These are phyloP conservation scores for Theobroma cacao DNA, from an alignment of 345 rosid genomes.

Conservation along the genomic window DNA sequence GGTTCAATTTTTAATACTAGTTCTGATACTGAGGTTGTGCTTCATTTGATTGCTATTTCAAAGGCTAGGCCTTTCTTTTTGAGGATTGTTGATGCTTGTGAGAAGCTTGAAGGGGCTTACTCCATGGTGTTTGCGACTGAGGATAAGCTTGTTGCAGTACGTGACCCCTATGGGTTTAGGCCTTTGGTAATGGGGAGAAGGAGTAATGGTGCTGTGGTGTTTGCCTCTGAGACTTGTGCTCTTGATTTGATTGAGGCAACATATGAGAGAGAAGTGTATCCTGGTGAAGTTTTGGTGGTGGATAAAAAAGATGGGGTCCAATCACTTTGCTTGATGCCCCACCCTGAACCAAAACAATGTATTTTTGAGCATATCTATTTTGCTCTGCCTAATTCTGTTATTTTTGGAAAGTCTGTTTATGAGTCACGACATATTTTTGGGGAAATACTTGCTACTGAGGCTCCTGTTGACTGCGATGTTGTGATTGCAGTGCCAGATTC, in stretches of 20 bases:
- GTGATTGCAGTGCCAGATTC: constrained; percentile 98
- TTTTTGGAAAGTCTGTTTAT: constrained; percentile 85
- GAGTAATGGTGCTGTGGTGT: constrained; percentile 88
- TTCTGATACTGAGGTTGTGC: constrained; percentile 95
- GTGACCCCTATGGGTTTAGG: constrained; percentile 88
- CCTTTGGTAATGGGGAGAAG: constrained; percentile 96
- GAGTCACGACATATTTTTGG: constrained; percentile 72
- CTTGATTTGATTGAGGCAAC: constrained; percentile 96
- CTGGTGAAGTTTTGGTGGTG: constrained; percentile 87
- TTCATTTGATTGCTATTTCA: constrained; percentile 90
- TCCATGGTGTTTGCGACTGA: constrained; percentile 93
- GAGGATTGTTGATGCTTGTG: constrained; percentile 94
- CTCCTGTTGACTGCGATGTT: constrained; percentile 84
- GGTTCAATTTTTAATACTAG: constrained; percentile 94
- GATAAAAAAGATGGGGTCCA: constrained; percentile 77
- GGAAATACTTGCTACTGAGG: constrained; percentile 76
- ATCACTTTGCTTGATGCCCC: constrained; percentile 72
- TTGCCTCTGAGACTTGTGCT: constrained; percentile 96
- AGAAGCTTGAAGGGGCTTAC: constrained; percentile 82
- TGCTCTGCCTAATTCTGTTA: constrained; percentile 78
- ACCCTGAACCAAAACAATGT: constrained; percentile 75
- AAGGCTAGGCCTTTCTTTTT: constrained; percentile 84
- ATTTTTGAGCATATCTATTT: constrained; percentile 95
- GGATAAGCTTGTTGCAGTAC: constrained; percentile 91
- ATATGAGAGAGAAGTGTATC: constrained; percentile 86